Evolutionary conservation across 495 filamentous ascomycete genomes (phyloP), one percentile per base, ranked within the genome.

Genomic region (Penicillium tannophilum): DNA sequence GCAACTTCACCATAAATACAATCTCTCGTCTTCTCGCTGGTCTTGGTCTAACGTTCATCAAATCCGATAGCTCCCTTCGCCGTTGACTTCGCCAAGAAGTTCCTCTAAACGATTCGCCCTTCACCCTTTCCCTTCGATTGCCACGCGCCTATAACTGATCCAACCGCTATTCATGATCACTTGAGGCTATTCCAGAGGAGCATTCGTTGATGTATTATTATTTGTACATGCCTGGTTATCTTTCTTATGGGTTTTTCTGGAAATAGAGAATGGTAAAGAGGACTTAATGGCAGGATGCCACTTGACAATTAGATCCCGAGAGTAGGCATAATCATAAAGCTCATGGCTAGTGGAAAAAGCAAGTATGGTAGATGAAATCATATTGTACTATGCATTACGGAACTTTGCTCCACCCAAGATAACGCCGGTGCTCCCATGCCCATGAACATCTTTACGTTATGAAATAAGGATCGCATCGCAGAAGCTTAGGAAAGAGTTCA

Each of bases 11-110:
- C 28, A 33, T 48, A 63, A 36, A 70, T 64, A 41, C 6, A 41
- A 26, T 1, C 4, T 36, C 30, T 26, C 5, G 28, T 14, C 48
- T 36, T 19, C 23, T 31, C 35, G 17, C 6, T 50, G 35, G 36
- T n/a, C 9, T 35, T 23, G 4, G 26, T 26, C 56, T 59, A 26
- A 59, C 52, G 46, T 47, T 23, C 16, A 5, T 28, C 12, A 33
- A 28, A 11, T 35, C 9, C 10, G 23, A 44, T 59, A 94, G 92
- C 90, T 54, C 92, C 92, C 56, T 95, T 95, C 76, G 83, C 86
- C 59, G 76, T 95, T 72, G 90, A 94, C 62, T 90, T 86, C 65
- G 81, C 88, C 61, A 84, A 76, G 65, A 90, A 88, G 72, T 77
- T 94, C 61, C 79, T 95, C 52, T 96, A 87, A 77, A 71, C 41